These are phyloP conservation scores for Quercus robur DNA, from an alignment of 306 rosid species.

Conservation along the genomic window DNA sequence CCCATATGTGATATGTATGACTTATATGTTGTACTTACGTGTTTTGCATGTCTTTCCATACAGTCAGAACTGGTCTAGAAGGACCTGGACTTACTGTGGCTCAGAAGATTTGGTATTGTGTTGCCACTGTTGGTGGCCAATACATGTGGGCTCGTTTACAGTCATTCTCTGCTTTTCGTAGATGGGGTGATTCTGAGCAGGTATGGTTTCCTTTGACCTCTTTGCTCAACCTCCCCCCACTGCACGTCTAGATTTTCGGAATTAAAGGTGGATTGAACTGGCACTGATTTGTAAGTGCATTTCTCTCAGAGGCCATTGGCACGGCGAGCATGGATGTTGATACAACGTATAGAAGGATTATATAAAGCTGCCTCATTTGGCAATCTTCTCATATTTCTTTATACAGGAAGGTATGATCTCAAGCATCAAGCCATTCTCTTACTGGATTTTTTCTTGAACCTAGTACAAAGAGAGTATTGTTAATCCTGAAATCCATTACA, in stretches of 20 bases:
- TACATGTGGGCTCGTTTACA: conserved; percentile 94
- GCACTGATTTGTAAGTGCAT: conserved; percentile 15
- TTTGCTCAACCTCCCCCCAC: background rate
- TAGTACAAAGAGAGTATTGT: background rate
- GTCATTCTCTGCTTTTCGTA: conserved; percentile 95
- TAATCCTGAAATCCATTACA: background rate
- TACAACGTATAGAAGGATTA: conserved; percentile 84
- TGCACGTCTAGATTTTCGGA: background rate
- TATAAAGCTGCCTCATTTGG: conserved; percentile 96
- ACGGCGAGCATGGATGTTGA: conserved; percentile 68
- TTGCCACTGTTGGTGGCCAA: conserved; percentile 94
- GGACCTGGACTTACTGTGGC: conserved; percentile 95
- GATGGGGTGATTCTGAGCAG: conserved; percentile 99
- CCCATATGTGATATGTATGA: background rate
- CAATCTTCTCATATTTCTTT: conserved; percentile 93
- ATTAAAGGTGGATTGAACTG: conserved; percentile 11
- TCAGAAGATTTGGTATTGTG: conserved; percentile 90
- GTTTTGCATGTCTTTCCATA: conserved; percentile 14
- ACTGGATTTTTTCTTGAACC: conserved; percentile 1
- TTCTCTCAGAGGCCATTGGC: conserved; percentile 81
- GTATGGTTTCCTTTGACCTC: conserved; percentile 33
- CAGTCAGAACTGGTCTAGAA: conserved; percentile 96
- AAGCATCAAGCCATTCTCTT: background rate
- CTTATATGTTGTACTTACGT: conserved; percentile 6
- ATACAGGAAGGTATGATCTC: conserved; percentile 72